Conservation (phyloP, 768 basidiomycete species). For the Suillus subalutaceus region DNA sequence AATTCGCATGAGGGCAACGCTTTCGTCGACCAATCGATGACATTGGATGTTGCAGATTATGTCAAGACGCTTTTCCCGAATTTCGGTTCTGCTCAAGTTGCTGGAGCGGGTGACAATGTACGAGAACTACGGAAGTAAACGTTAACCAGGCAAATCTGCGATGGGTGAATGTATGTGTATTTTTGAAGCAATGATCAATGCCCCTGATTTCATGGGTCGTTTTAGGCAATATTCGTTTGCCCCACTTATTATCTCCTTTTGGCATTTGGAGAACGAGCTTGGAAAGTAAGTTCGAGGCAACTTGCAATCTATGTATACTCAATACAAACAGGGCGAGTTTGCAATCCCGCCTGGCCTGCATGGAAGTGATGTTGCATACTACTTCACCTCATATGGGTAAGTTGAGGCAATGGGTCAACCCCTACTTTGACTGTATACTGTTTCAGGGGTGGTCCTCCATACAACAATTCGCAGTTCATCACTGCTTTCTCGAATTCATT, state of each 20-base stretch:
- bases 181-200: neutral
- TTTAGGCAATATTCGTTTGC: conserved; percentile 33
- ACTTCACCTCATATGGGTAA: conserved; percentile 39
- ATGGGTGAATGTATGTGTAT: conserved; percentile 42
- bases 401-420: conserved; percentile 10
- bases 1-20: conserved; percentile 36
- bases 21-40: conserved; percentile 31
- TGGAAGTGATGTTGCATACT: conserved; percentile 40
- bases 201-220: neutral
- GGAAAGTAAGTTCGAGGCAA: conserved; percentile 33
- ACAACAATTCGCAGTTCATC: conserved; percentile 32
- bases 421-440: neutral
- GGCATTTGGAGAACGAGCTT: conserved; percentile 25
- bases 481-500: conserved; percentile 31
- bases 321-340: conserved; percentile 31
- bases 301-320: conserved; percentile 22
- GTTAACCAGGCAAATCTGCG: conserved; percentile 37
- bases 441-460: conserved; percentile 10
- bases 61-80: conserved; percentile 44
- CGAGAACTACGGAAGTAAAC: conserved; percentile 31
- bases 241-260: conserved; percentile 22
- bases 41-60: conserved; percentile 21
- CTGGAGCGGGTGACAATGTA: conserved; percentile 32
- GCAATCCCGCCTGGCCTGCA: conserved; percentile 33
- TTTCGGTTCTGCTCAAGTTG: conserved; percentile 30